Conservation (phyloP, 805 yeast genomes). For the Cyberlindnera petersonii region DNA sequence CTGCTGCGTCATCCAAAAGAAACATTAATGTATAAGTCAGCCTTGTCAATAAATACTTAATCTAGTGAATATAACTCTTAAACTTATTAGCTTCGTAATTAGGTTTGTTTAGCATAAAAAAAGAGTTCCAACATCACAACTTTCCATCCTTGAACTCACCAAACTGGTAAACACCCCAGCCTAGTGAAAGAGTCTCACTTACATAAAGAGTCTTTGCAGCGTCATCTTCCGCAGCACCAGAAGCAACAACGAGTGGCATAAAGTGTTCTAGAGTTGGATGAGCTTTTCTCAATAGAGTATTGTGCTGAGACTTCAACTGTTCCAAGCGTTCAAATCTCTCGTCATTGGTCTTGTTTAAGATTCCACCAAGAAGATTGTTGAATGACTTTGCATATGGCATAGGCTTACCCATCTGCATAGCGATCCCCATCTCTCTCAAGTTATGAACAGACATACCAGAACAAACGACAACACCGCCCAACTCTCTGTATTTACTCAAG, state of each 20-base stretch:
- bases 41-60: too few species aligned
- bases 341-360: conserved; percentile 32
- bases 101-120: too few species aligned
- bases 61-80: too few species aligned
- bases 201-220: conserved; percentile 44
- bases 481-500: conserved; percentile 46
- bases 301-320: conserved; percentile 30
- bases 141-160: conserved; percentile 25
- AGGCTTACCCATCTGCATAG: conserved; percentile 20
- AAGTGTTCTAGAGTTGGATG: conserved; percentile 82
- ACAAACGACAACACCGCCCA: conserved; percentile 51
- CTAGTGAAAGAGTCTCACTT: conserved; percentile 44
- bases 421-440: conserved; percentile 48
- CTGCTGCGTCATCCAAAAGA: too few species aligned
- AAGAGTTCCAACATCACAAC: too few species aligned
- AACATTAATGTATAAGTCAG: too few species aligned
- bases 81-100: too few species aligned
- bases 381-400: conserved; percentile 52
- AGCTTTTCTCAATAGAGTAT: conserved; percentile 42
- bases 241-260: conserved; percentile 59
- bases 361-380: conserved; percentile 40
- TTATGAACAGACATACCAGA: conserved; percentile 85
- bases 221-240: conserved; percentile 44
- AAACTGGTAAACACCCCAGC: conserved; percentile 67
- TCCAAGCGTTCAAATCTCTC: conserved; percentile 37